Base-by-base conservation (phyloP, 108 stramenopile genomes). In the Cyclotella choctawhatcheeana region DNA sequence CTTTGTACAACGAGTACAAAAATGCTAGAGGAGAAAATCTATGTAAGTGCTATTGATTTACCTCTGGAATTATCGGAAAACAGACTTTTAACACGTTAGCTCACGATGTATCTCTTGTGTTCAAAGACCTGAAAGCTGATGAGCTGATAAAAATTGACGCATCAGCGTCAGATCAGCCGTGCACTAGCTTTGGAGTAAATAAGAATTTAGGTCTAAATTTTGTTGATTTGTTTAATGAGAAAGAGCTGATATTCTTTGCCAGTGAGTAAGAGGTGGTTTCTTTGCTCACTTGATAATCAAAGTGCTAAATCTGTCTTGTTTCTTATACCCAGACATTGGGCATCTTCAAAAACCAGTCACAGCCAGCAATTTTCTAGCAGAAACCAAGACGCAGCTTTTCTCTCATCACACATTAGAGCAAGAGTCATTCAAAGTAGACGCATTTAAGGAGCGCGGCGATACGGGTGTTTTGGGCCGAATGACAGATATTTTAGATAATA, bases 141-240 rank as follows among this genome's bases (percentile, higher is more conserved):
- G 40, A 48, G 6, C 34, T 82, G 12, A 37, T 77, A 3, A 65
- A 63, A 13, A 58, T 82, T 44, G 58, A 82, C 45, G 75, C 81
- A 17, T 32, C 75, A 0, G 35, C 54, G 1, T 77, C 71, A 2
- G 53, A 69, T 4, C 85, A 84, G 51, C 69, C 80, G 8, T 86
- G 86, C n/a, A 50, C 34, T 17, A 64, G 37, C 14, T 86, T 84
- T 68, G 86, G 83, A 18, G n/a, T 86, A 0, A 81, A 86, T 53
- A 76, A 68, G 0, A 24, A 54, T 18, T 52, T 86, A n/a, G 10
- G 63, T n/a, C 63, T 30, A 25, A 31, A 20, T 12, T 25, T 82
- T 8, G 54, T 50, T 13, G 34, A 54, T 32, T 54, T 84, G 21
- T 86, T 75, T 58, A 43, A 71, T 14, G 69, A 44, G 12, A 70